These are phyloP conservation scores for Plasmodium gallinaceum DNA, from an alignment of 169 alveolate genomes.

Conservation along the genomic window DNA sequence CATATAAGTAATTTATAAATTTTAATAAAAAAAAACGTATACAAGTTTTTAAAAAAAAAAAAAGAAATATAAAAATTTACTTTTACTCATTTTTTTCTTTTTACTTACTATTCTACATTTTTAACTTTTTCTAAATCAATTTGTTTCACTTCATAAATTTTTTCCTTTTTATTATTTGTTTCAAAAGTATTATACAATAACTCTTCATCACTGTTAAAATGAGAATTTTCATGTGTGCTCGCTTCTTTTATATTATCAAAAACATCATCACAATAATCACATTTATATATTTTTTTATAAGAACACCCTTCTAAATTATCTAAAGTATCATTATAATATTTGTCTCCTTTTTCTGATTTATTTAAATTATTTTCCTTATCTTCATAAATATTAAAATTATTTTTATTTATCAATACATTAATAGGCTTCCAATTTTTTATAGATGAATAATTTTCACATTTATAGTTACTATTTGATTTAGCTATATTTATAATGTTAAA, in stretches of 20 bases:
- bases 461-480: background rate
- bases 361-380: background rate
- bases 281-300: conserved; percentile 66
- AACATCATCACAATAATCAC: conserved; percentile 70
- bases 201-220: conserved; percentile 57
- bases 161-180: conserved; percentile 3
- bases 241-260: conserved; percentile 57
- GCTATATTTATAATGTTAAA: conserved; percentile 43
- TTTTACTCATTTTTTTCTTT: background rate
- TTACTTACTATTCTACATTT: conserved; percentile 36
- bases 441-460: background rate
- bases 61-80: too few relatives aligned
- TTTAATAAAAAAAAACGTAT: background rate
- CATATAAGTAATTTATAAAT: too few relatives aligned
- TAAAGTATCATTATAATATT: conserved; percentile 40
- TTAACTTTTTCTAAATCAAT: background rate
- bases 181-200: conserved; percentile 19
- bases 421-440: background rate
- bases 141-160: conserved; percentile 21
- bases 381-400: conserved; percentile 25
- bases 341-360: conserved; percentile 14
- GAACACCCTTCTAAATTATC: conserved; percentile 72
- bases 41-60: too few relatives aligned
- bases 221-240: conserved; percentile 60
- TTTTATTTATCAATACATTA: conserved; percentile 37